Evolutionary conservation across 1,284 basidiomycete genomes (phyloP).

Genomic region (Puccinia horiana): DNA sequence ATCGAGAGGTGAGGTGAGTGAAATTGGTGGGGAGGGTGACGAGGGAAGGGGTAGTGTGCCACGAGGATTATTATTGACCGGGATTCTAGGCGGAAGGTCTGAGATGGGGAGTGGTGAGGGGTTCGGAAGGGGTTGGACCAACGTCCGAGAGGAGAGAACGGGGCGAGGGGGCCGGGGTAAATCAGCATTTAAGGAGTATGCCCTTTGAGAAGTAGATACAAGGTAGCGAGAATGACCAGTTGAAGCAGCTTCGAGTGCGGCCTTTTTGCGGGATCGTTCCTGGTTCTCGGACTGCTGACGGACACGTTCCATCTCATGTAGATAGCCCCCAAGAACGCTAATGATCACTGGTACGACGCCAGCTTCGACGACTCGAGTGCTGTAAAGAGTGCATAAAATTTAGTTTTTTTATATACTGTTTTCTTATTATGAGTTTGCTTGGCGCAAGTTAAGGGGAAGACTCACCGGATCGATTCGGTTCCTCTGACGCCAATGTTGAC

Average conservation of each 20-base stretch:
- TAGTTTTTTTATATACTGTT: background rate
- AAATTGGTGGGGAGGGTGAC: background rate
- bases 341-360: slow-evolving; percentile 93
- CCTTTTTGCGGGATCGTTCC: slow-evolving; percentile 40
- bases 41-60: slow-evolving; percentile 38
- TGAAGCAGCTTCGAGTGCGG: slow-evolving; percentile 56
- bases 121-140: slow-evolving; percentile 41
- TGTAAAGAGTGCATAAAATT: slow-evolving; percentile 58
- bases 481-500: slow-evolving; percentile 97
- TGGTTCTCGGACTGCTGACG: slow-evolving; percentile 50
- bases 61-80: slow-evolving; percentile 49
- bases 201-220: slow-evolving; percentile 28
- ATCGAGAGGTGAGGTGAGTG: background rate
- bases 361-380: slow-evolving; percentile 90
- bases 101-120: slow-evolving; percentile 47
- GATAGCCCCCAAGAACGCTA: slow-evolving; percentile 83
- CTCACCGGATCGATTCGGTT: slow-evolving; percentile 67
- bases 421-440: background rate
- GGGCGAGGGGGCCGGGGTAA: slow-evolving; percentile 37
- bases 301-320: slow-evolving; percentile 62
- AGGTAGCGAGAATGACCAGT: slow-evolving; percentile 30
- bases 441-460: background rate
- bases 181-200: slow-evolving; percentile 24
- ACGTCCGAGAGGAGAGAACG: slow-evolving; percentile 47
- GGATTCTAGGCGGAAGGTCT: slow-evolving; percentile 20